phyloP scores from a whole-genome alignment of 306 rosid genomes.

The Cucurbita argyrosperma region DNA sequence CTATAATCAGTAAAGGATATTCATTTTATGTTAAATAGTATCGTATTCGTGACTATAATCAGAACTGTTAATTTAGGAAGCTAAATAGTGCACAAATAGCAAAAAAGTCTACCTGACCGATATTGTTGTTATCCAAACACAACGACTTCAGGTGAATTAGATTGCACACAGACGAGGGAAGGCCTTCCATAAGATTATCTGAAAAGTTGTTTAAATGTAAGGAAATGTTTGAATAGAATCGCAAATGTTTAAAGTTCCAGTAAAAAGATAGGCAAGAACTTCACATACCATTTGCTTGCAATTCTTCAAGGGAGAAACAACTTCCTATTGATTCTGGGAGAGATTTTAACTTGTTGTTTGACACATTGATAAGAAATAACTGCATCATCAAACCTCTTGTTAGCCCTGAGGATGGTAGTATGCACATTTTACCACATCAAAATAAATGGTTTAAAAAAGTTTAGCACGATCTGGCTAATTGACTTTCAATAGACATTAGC shows the following conservation, averaged over 20 bases:
- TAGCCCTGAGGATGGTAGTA: slow-evolving; percentile 10
- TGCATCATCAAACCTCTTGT: slow-evolving; percentile 34
- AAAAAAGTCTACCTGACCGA: slow-evolving; percentile 47
- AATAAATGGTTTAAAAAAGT: neutral
- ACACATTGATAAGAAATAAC: slow-evolving; percentile 66
- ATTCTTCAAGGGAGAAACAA: slow-evolving; percentile 91
- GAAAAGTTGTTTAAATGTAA: slow-evolving; percentile 22
- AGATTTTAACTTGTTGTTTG: slow-evolving; percentile 63
- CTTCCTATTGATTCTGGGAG: slow-evolving; percentile 94
- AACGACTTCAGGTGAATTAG: slow-evolving; percentile 77
- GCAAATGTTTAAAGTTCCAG: neutral
- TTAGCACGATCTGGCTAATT: neutral
- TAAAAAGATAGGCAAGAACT: neutral
- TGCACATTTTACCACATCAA: neutral
- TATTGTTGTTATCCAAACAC: slow-evolving; percentile 59
- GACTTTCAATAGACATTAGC: neutral
- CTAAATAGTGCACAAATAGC: neutral
- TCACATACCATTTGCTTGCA: slow-evolving; percentile 73
- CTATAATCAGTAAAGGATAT: neutral
- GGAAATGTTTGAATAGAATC: neutral
- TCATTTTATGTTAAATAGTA: neutral
- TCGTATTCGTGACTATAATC: neutral
- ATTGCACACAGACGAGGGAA: slow-evolving; percentile 76
- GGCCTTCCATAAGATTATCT: slow-evolving; percentile 76
- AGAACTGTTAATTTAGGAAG: slow-evolving; percentile 2